Conservation (phyloP, 345 rosid species). For the Linum tenue region DNA sequence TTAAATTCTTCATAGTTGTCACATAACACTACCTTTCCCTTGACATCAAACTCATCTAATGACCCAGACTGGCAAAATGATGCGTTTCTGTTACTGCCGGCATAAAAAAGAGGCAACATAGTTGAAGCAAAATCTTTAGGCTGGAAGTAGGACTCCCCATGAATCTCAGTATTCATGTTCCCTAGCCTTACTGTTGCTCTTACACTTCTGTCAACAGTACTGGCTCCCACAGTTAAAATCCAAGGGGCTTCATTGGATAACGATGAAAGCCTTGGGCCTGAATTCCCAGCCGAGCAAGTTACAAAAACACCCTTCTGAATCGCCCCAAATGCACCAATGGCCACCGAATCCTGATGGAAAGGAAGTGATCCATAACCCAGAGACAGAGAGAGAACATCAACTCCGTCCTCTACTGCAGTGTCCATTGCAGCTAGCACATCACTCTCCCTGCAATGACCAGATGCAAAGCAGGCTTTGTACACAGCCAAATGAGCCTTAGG, state of each 20-base stretch:
- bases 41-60: not conserved
- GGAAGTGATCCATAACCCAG: not conserved
- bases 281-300: slow-evolving; percentile 7
- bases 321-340: slow-evolving; percentile 2
- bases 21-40: slow-evolving; percentile 4
- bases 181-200: slow-evolving; percentile 4
- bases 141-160: not conserved
- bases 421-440: slow-evolving; percentile 5
- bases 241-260: slow-evolving; percentile 5
- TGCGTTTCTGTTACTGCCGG: not conserved
- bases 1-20: not conserved
- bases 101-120: slow-evolving; percentile 3
- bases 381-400: slow-evolving; percentile 6
- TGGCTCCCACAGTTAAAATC: slow-evolving; percentile 7
- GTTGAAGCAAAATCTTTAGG: not conserved
- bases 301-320: slow-evolving; percentile 3
- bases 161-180: not conserved
- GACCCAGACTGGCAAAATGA: slow-evolving; percentile 1
- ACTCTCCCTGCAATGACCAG: not conserved
- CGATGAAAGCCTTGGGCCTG: not conserved
- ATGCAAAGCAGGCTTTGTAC: not conserved
- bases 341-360: slow-evolving; percentile 1
- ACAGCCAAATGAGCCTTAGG: not conserved
- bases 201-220: slow-evolving; percentile 3
- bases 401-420: slow-evolving; percentile 4